A percentile compares a stretch with the other conserved stretches of the same genome.
phyloP scores from a whole-genome alignment of 2,329 filamentous ascomycete species.

The Blumeria graminis region DNA sequence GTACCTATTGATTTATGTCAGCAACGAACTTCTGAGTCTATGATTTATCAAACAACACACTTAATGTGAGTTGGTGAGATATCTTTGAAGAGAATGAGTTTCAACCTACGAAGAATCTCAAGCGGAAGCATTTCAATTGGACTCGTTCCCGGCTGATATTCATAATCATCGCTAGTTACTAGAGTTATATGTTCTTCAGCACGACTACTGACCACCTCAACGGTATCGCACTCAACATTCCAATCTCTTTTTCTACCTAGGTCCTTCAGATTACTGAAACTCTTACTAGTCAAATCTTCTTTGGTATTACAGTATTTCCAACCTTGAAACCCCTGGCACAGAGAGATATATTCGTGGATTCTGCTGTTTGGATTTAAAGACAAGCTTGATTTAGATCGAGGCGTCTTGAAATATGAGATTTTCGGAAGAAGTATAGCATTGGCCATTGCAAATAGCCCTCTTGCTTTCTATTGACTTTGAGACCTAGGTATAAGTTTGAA shows the following conservation, averaged over 20 bases:
- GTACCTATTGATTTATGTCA: slow-evolving; percentile 23
- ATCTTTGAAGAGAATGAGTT: neutral
- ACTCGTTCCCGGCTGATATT: slow-evolving; percentile 18
- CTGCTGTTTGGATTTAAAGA: too few relatives aligned
- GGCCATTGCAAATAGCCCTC: too few relatives aligned
- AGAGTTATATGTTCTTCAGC: neutral
- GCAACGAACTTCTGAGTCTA: slow-evolving; percentile 4
- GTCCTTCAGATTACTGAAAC: slow-evolving; percentile 33
- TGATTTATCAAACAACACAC: neutral
- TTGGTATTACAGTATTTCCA: slow-evolving; percentile 38
- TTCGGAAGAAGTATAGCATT: too few relatives aligned
- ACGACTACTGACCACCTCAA: neutral
- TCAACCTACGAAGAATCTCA: slow-evolving; percentile 42
- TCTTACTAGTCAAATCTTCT: slow-evolving; percentile 31
- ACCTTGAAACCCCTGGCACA: slow-evolving; percentile 30
- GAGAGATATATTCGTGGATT: slow-evolving; percentile 16
- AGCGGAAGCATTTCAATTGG: slow-evolving; percentile 25
- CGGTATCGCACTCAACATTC: slow-evolving; percentile 24
- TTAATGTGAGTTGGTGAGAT: neutral
- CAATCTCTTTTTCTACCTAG: slow-evolving; percentile 19
- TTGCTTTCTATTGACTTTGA: too few relatives aligned
- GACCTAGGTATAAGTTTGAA: too few relatives aligned
- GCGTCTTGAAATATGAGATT: too few relatives aligned
- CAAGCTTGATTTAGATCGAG: too few relatives aligned
- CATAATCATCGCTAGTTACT: slow-evolving; percentile 8